Base-by-base conservation (phyloP, 169 alveolate species). In the Nephromyces sp. region DNA sequence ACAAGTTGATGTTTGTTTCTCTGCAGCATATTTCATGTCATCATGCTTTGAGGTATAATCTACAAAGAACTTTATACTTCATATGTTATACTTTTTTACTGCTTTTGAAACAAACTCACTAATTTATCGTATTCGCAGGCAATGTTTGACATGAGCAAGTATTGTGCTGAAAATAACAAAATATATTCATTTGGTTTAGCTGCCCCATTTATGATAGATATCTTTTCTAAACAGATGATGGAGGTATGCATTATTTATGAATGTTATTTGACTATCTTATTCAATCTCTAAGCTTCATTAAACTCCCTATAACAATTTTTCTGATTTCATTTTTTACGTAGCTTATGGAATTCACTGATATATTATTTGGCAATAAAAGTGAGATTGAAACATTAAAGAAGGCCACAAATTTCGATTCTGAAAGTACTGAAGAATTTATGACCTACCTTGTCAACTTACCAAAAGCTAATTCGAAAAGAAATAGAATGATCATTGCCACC, bases 351-450 rank as follows among this genome's bases (percentile, higher is more conserved):
- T 52, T 80, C 67, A 72, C 81, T 34, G 91, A 85, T 70, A 52
- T 63, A 61, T 76, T 83, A 27, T 83, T 87, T 70, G 88, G 92
- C 1, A 87, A 87, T 35, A 91, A 84, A 66, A 76, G 51, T 35
- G 92, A 87, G 34, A 79, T 85, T 32, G 70, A 35, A 65, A 70
- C 77, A 30, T 80, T 83, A 53, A 83, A 87, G n/a, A 79, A 77
- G 70, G 83, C 69, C 30, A 21, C 1, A 25, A 66, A 66, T 1
- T 71, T 35, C 24, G 75, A 29, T 1, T 32, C 6, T 3, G 61
- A 61, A 64, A 6, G 28, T 22, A n/a, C 66, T 6, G 72, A 24
- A 6, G 72, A 30, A 4, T 27, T 43, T 43, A n/a, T 15, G n/a
- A 43, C 15, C 25, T n/a, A n/a, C 15, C 15, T 43, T 15, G 15